Evolutionary conservation across 495 filamentous ascomycete genomes (phyloP), one percentile per base, ranked within the genome.

Genomic region (Annulohypoxylon stygium): DNA sequence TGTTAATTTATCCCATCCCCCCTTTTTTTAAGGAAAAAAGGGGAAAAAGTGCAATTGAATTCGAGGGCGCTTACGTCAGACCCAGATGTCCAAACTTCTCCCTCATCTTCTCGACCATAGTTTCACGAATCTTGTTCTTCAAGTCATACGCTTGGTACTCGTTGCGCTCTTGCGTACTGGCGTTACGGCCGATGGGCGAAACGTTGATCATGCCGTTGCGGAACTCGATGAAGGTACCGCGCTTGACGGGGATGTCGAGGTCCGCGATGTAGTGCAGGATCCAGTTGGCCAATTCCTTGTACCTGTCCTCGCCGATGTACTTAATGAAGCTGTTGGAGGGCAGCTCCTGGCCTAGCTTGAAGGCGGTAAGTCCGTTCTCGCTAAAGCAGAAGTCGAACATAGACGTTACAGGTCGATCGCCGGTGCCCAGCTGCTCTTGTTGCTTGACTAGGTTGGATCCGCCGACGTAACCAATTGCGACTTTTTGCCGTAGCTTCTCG

Each of bases 151-250:
- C 82, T 78, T 96, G 83, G 75, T 90, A 99, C 53, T 92, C 94
- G 65, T 90, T 81, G 20, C 96, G 87, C 85, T 99, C 95, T 74
- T 90, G 80, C n/a, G 83, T 78, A 70, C 86, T 92, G 18, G 96
- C 96, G 74, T 97, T 97, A 60, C 96, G 87, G n/a, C 96, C 96
- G 75, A 98, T 88, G 47, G 96, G 96, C 41, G 88, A 92, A 71
- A 99, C 85, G 74, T 99, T 99, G 81, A 99, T 88, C 96, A 98
- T 98, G 80, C 96, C 96, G 78, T 95, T 97, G 67, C 93, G 88
- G 86, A 97, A 99, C 86, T 99, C 96, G 67, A 99, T 83, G 79
- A 99, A 99, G 34, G 96, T 99, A 72, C 96, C 96, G 51, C 95
- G 87, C 90, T 97, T 98, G 81, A 93, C 82, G 43, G 95, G 96